Evolutionary conservation across 2,329 filamentous ascomycete genomes (phyloP).

Genomic region (Colletotrichum liaoningense): DNA sequence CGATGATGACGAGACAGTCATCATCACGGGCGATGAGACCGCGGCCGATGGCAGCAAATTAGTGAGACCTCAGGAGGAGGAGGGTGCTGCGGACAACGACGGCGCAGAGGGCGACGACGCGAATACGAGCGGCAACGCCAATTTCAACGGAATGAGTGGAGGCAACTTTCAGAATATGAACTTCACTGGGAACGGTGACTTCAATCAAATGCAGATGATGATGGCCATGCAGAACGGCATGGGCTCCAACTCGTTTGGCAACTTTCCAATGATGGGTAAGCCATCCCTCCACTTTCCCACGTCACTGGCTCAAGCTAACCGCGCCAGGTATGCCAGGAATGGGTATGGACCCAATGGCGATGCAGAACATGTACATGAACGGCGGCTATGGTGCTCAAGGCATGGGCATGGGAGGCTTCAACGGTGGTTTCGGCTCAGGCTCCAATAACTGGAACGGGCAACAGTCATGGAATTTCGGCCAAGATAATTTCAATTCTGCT

Average conservation of each 20-base stretch:
- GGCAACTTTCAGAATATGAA: constrained; percentile 67
- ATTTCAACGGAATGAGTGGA: constrained; percentile 55
- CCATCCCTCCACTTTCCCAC: constrained; percentile 36
- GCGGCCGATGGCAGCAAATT: constrained; percentile 14
- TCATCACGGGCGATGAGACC: constrained; percentile 31
- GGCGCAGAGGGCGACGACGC: constrained; percentile 39
- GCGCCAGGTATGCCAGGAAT: constrained; percentile 79
- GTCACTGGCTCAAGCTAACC: constrained; percentile 42
- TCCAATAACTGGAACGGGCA: constrained; percentile 84
- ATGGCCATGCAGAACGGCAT: constrained; percentile 80
- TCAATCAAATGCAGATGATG: constrained; percentile 85
- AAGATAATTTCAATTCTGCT: constrained; percentile 91
- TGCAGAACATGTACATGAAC: constrained; percentile 84
- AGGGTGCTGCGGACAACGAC: constrained; percentile 36
- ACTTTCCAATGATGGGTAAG: constrained; percentile 90
- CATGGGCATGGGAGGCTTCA: constrained; percentile 85
- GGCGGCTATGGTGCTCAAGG: constrained; percentile 78
- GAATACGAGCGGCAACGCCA: constrained; percentile 45
- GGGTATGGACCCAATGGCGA: constrained; percentile 84
- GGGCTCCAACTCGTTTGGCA: constrained; percentile 64
- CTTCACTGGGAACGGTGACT: constrained; percentile 68
- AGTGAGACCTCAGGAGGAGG: constrained; percentile 26
- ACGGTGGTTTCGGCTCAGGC: constrained; percentile 69
- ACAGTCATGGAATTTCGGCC: constrained; percentile 85
- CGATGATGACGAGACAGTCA: constrained; percentile 30